Evolutionary conservation across 768 basidiomycete species (phyloP), one percentile per base, ranked within the genome.

Genomic region (Psilocybe cubensis): DNA sequence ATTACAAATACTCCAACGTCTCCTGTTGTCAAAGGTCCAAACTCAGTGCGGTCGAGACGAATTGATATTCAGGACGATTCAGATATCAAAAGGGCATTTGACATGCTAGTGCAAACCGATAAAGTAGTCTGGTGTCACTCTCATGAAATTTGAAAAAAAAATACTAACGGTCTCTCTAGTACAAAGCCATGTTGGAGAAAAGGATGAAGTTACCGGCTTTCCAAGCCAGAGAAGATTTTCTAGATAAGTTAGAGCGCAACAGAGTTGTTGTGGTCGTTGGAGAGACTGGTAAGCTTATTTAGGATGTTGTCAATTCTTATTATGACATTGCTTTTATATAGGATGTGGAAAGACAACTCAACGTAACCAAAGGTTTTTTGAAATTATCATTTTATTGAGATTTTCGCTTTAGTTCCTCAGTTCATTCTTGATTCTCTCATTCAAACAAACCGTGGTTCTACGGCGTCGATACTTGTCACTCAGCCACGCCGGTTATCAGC

Each of bases 301-400:
- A 2, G 20, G 21, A 25, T 42, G 23, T 21, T 18, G 28, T 44
- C 25, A 18, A 52, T 27, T 35, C 38, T n/a, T 12, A 58, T 12
- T 29, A 20, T 11, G 8, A 28, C 17, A 27, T 21, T 2, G 35
- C 48, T 41, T 50, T 25, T 29, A 20, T 35, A 58, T 66, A 82
- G 91, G 95, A 47, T 93, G 89, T 49, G 95, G 95, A 24, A 98
- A 98, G 72, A 95, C 93, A 2, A 95, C 93, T 0, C 93, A 95
- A 66, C 66, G 91, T 92, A 63, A 57, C 80, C 59, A 20, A 20
- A 44, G 29, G 38, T 17, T 35, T 12, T 51, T 56, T 20, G 48
- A 4, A 1, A 27, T 35, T 9, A 29, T 31, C 10, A 45, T 24
- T 41, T 49, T 42, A 47, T 23, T 57, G 40, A 60, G 10, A 27